Evolutionary conservation across 495 filamentous ascomycete genomes (phyloP), one percentile per base, ranked within the genome.

Genomic region (Chaetomidium leptoderma): DNA sequence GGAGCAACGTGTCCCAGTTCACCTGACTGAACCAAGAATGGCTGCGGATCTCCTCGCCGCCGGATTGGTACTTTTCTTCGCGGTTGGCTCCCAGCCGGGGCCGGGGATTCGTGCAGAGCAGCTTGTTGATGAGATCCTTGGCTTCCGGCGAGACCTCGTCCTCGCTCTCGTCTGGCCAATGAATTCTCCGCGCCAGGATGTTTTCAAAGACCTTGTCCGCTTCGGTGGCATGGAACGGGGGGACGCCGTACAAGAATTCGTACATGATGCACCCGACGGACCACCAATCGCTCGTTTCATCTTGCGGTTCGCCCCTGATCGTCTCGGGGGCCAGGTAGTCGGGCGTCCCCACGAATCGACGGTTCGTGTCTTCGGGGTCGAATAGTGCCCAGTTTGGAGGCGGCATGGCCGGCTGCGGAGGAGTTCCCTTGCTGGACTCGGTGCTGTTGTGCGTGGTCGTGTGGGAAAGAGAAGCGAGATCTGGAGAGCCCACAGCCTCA

Each of bases 261-360:
- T 97, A 98, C 73, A 97, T 77, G 58, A 98, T 97, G 65, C 93
- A 97, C 2, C 93, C 93, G 44, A 98, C 76, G 7, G 93, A 97
- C 93, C 93, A 98, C 93, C 93, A 98, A 81, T 98, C 93, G 70
- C 93, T 97, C 62, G 91, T 92, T 68, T 97, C 91, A 69, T 98
- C 93, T 72, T 97, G 93, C 0, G 92, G 90, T 58, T 89, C 81
- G 48, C 93, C 93, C 65, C 89, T 91, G 69, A 98, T 96, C 0
- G 93, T 98, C 70, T 98, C 93, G 2, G 93, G 93, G 2, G 93
- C 92, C 17, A 98, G 82, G 71, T 98, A 98, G 73, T 98, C 93
- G 2, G 93, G 93, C 1, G 93, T 98, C 37, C 93, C 93, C 17
- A 98, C 93, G 68, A 98, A 98, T 36, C 89, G 85, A 48, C 95